Base-by-base conservation (phyloP, 179 eudicot genomes). In the Spinacia oleracea region DNA sequence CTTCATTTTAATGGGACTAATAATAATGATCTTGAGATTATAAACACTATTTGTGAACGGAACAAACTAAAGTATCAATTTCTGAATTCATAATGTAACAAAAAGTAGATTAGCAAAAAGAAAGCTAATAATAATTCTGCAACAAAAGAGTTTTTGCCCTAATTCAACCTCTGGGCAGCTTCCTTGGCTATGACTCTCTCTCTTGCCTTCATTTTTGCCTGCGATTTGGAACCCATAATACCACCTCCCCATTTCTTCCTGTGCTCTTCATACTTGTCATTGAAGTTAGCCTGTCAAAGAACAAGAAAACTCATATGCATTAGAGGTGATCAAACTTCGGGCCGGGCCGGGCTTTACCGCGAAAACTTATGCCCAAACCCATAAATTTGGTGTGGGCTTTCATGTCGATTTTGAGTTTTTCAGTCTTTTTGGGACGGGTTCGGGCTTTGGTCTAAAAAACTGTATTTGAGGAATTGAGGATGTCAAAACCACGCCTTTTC, bases 161-260 rank as follows among this genome's bases (percentile, higher is more conserved):
- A 89, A 80, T 46, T 79, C 89, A 89, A 63, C 80, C 94, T 89
- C 75, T 90, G 97, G 34, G 97, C 91, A 69, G 91, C 94, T 68
- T 92, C 97, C 88, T 92, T 92, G 55, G 92, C 94, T 56, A 92
- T 79, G 74, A 92, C 73, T 76, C 87, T 89, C 70, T 92, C 94
- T 62, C 88, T 89, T 9, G 97, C 97, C 89, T 88, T 92, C 83
- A 91, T 88, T 80, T 83, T 92, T 42, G 97, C 97, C 81, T 92
- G 97, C 12, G 94, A 92, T 73, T 92, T 92, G 72, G 92, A 89
- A 56, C 97, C 97, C 97, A 92, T 92, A 53, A 92, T 85, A 5
- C 97, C 97, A 7, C 97, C 97, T 35, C 97, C 94, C 97, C 94
- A 92, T 77, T 89, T 90, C 88, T 92, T 92, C 78, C 92, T 83